Evolutionary conservation across 805 yeast genomes (phyloP).

Genomic region (Naumovozyma castellii): DNA sequence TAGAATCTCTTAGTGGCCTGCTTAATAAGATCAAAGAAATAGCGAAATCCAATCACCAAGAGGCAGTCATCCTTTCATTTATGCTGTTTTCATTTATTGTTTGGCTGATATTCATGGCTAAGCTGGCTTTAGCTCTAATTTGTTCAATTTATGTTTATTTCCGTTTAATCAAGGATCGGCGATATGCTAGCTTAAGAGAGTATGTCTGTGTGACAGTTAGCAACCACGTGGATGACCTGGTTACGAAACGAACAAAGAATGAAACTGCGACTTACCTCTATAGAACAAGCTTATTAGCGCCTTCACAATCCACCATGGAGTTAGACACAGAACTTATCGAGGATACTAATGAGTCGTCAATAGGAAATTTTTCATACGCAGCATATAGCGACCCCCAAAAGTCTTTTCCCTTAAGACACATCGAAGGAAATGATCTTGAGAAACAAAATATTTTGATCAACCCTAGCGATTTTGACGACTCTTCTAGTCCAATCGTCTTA

Average conservation of each 20-base stretch:
- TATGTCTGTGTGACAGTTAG: conserved; percentile 56
- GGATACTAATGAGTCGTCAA: not conserved
- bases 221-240: conserved; percentile 41
- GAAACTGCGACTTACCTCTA: not conserved
- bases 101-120: conserved; percentile 59
- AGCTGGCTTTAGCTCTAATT: conserved; percentile 42
- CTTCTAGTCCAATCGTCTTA: not conserved
- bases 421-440: too few relatives aligned
- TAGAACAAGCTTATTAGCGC: conserved; percentile 3
- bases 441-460: too few relatives aligned
- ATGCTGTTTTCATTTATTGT: conserved; percentile 67
- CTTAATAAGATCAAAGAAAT: conserved; percentile 42
- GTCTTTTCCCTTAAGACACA: too few relatives aligned
- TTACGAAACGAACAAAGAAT: conserved; percentile 10
- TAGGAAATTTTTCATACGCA: not conserved
- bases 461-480: too few relatives aligned
- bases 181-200: conserved; percentile 42
- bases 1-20: conserved; percentile 22
- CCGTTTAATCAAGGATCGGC: conserved; percentile 33
- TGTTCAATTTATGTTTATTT: conserved; percentile 45
- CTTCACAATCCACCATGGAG: conserved; percentile 1
- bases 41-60: conserved; percentile 48
- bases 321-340: not conserved
- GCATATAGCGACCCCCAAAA: conserved; percentile 3
- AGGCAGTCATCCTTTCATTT: conserved; percentile 61